Evolutionary conservation across 1,284 basidiomycete species (phyloP).

Genomic region (Fomitopsis betulina): DNA sequence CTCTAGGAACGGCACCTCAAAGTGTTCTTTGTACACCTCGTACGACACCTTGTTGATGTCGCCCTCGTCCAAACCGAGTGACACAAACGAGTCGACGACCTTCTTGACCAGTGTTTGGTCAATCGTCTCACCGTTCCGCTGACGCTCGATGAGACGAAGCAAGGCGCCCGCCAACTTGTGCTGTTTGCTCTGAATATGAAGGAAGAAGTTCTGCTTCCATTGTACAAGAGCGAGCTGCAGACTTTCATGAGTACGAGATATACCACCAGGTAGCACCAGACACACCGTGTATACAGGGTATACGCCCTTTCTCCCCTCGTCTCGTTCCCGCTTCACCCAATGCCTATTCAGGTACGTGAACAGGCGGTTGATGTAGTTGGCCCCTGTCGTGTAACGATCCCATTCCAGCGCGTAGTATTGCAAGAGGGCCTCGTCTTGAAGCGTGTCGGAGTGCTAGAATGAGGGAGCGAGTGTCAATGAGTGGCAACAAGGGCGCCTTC

Average conservation of each 20-base stretch:
- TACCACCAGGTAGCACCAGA: neutral
- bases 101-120: constrained; percentile 94
- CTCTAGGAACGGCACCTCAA: constrained; percentile 86
- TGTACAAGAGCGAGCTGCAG: constrained; percentile 87
- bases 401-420: constrained; percentile 92
- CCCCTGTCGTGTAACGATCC: constrained; percentile 95
- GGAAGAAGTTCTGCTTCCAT: constrained; percentile 94
- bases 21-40: constrained; percentile 91
- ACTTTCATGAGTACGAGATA: neutral
- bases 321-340: constrained; percentile 98
- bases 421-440: constrained; percentile 86
- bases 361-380: constrained; percentile 92
- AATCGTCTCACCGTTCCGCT: constrained; percentile 92
- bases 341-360: constrained; percentile 98
- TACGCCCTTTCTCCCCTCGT: constrained; percentile 94
- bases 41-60: constrained; percentile 92
- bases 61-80: constrained; percentile 88
- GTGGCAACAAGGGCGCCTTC: neutral
- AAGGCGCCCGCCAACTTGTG: constrained; percentile 85
- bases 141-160: constrained; percentile 85
- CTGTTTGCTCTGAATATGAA: constrained; percentile 78
- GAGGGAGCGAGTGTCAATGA: neutral
- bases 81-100: constrained; percentile 95
- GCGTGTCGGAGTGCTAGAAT: constrained; percentile 66
- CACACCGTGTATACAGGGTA: constrained; percentile 95